Conservation (phyloP, 495 filamentous ascomycete species). For the Penicillium coffeae region DNA sequence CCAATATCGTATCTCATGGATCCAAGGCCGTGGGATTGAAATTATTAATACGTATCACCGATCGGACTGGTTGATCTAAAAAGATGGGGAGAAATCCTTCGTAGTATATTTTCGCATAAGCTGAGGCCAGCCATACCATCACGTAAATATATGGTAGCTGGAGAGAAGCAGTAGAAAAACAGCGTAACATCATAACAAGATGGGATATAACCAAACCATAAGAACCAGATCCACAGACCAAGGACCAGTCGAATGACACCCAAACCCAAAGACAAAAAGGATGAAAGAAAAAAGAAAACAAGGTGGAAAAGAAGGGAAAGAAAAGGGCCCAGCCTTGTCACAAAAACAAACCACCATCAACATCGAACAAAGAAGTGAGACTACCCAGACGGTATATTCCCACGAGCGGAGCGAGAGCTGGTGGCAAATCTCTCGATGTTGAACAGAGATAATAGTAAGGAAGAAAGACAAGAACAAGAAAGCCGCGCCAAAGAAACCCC, state of each 20-base stretch:
- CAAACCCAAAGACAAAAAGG: conserved; percentile 1
- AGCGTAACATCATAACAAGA: conserved; percentile 31
- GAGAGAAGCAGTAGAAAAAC: conserved; percentile 6
- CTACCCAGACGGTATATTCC: no score
- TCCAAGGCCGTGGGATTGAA: no score
- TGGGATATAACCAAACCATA: conserved; percentile 25
- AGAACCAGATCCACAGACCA: conserved; percentile 14
- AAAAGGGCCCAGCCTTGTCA: not conserved
- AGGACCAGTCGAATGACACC: conserved; percentile 3
- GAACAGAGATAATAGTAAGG: not conserved
- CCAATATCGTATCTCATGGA: no score
- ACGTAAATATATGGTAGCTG: conserved; percentile 6
- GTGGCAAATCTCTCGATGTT: no score
- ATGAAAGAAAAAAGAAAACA: not conserved
- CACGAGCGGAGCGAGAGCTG: no score
- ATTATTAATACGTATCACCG: no score
- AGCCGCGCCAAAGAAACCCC: not conserved
- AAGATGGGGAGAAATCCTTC: no score
- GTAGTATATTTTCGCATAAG: not conserved
- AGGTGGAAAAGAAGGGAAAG: not conserved
- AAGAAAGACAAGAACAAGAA: not conserved
- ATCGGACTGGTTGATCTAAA: no score
- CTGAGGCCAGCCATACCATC: not conserved
- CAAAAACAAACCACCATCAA: not conserved
- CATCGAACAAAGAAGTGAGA: no score